phyloP scores from a whole-genome alignment of 208 protist genomes.

The Crithidia acanthocephali region DNA sequence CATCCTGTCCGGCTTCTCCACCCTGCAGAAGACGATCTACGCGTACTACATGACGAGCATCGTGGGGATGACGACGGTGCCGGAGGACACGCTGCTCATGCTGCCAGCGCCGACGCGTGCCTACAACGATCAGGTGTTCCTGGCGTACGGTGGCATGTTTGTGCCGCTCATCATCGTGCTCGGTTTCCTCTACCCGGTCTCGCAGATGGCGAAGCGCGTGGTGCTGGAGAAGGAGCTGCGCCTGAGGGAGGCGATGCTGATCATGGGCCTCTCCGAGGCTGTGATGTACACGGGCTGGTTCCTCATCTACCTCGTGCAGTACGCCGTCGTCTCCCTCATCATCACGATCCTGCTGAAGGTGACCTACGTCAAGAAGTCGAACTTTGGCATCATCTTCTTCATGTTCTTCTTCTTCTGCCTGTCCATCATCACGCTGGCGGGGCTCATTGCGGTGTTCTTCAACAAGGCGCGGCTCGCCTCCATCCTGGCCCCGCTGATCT shows the following conservation, averaged over 20 bases:
- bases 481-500: conserved; percentile 70
- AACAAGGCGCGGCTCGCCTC: conserved; percentile 69
- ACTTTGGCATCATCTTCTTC: conserved; percentile 63
- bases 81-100: conserved; percentile 33
- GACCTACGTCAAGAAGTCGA: conserved; percentile 52
- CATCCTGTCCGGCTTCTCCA: conserved; percentile 59
- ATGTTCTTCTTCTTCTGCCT: conserved; percentile 69
- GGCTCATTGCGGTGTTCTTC: conserved; percentile 71
- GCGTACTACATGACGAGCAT: conserved; percentile 47
- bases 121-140: conserved; percentile 53
- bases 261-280: conserved; percentile 81
- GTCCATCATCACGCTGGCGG: conserved; percentile 56
- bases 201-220: conserved; percentile 77
- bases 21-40: conserved; percentile 45
- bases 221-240: conserved; percentile 89
- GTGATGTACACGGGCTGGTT: conserved; percentile 71
- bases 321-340: conserved; percentile 50
- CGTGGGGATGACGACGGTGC: conserved; percentile 31
- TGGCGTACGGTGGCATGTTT: conserved; percentile 47
- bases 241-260: conserved; percentile 83
- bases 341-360: conserved; percentile 59
- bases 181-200: conserved; percentile 78
- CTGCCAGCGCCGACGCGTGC: conserved; percentile 48
- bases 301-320: conserved; percentile 63
- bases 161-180: conserved; percentile 76